Percentiles rank a stretch among this genome's conserved stretches.
These are phyloP conservation scores for Heracleum sosnowskyi DNA, from an alignment of 129 eudicot species.

Conservation along the genomic window DNA sequence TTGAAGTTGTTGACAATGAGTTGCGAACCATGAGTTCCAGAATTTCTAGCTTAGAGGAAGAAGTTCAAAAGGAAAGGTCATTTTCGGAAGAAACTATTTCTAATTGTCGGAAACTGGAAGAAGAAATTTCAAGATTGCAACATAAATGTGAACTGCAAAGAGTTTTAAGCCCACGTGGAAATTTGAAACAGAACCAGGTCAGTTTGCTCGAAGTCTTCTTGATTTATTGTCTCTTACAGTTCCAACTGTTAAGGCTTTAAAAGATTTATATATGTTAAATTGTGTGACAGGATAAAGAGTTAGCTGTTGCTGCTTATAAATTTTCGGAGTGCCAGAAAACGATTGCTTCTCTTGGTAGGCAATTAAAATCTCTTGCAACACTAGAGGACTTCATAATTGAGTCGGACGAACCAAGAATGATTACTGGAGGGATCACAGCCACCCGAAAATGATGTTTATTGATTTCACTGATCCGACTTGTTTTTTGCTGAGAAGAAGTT, in stretches of 20 bases:
- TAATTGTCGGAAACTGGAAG: slow-evolving; percentile 43
- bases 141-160: slow-evolving; percentile 30
- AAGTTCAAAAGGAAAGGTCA: slow-evolving; percentile 42
- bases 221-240: neutral
- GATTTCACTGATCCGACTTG: neutral
- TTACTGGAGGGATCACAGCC: neutral
- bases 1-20: slow-evolving; percentile 37
- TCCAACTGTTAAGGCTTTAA: neutral
- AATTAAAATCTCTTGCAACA: slow-evolving; percentile 62
- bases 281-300: slow-evolving; percentile 46
- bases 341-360: slow-evolving; percentile 69
- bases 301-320: slow-evolving; percentile 57
- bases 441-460: neutral
- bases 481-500: neutral
- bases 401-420: slow-evolving; percentile 10
- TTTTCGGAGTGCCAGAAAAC: slow-evolving; percentile 88
- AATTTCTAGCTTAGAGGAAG: slow-evolving; percentile 32
- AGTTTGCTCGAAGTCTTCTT: slow-evolving; percentile 15
- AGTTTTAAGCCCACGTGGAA: slow-evolving; percentile 26
- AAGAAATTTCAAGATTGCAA: slow-evolving; percentile 43
- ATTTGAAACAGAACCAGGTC: slow-evolving; percentile 52
- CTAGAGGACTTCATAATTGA: slow-evolving; percentile 65
- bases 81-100: slow-evolving; percentile 35
- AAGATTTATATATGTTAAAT: neutral
- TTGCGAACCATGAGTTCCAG: slow-evolving; percentile 28